A percentile compares a stretch with the other conserved stretches of the same genome.
Conservation (phyloP, 78 protist genomes). For the Dictyostelium citrinum region DNA sequence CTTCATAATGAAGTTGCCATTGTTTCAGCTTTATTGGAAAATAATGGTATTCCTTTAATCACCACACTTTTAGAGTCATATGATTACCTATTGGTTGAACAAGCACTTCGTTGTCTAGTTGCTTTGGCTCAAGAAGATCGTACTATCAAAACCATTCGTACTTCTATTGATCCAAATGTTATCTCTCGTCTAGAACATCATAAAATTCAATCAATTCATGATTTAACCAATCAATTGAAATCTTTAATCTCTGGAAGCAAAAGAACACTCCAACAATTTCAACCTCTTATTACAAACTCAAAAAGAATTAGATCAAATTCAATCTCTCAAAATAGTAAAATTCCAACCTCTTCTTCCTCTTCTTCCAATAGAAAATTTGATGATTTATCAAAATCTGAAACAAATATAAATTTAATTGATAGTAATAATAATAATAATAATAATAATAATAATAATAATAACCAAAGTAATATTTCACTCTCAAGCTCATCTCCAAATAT, state of each 20-base stretch:
- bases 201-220: constrained; percentile 30
- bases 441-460: neutral
- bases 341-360: neutral
- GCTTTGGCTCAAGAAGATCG: constrained; percentile 41
- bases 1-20: constrained; percentile 33
- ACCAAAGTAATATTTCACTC: neutral
- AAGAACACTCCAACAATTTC: constrained; percentile 57
- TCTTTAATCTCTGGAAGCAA: constrained; percentile 22
- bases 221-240: constrained; percentile 17
- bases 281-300: constrained; percentile 24
- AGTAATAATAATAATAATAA: neutral
- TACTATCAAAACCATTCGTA: constrained; percentile 25
- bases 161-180: constrained; percentile 26
- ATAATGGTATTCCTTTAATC: constrained; percentile 3
- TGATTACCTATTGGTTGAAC: constrained; percentile 42
- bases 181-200: constrained; percentile 51
- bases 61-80: constrained; percentile 4
- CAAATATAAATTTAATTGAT: neutral
- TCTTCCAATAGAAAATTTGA: neutral
- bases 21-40: constrained; percentile 4
- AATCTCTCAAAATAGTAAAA: neutral
- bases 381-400: constrained; percentile 9
- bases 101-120: constrained; percentile 33
- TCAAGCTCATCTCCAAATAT: neutral
- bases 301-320: constrained; percentile 42